Evolutionary conservation across 768 basidiomycete species (phyloP), one percentile per base, ranked within the genome.

Genomic region (Daedaleopsis sinensis): DNA sequence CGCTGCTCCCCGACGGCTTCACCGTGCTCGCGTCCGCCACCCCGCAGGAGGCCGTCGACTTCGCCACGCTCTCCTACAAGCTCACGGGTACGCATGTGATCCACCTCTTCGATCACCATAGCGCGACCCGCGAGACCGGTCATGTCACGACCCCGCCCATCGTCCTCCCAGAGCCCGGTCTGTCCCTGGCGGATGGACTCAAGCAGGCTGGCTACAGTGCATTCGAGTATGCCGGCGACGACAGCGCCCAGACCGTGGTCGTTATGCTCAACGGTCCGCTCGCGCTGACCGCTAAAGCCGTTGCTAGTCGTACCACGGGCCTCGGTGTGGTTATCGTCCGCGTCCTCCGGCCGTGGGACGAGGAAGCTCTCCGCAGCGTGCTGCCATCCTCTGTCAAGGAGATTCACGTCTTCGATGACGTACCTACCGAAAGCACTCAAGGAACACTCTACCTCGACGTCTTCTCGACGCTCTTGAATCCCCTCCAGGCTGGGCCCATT

Each of bases 21-120:
- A 81, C 87, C 16, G 80, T 97, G 44, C 75, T 97, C 52, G 81
- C 96, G 57, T 96, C 94, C 42, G 87, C 93, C 2, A 88, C 91
- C 4, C 86, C 94, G 0, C 89, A 91, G 65, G 93, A 97, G 72
- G 80, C 91, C 16, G 82, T 88, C 50, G 90, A 93, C 68, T 84
- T 94, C 57, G 84, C 94, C 3, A 69, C 84, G 27, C 80, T 93
- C 51, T 80, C 93, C n/a, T 95, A 95, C 78, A 81, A 79, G 60
- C 74, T 91, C 52, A 80, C 81, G 16, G 72, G 77, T 19, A 82
- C 77, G 44, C 93, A 96, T 73, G 87, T 92, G 58, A 82, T 95
- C 57, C 94, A 98, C 73, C 77, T 98, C 44, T 95, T 98, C 70
- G 95, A 98, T 74, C 92, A 96, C 67, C 82, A 91, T 70, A 85